Evolutionary conservation across 1,284 basidiomycete species (phyloP).

Genomic region (Trametes versicolor): DNA sequence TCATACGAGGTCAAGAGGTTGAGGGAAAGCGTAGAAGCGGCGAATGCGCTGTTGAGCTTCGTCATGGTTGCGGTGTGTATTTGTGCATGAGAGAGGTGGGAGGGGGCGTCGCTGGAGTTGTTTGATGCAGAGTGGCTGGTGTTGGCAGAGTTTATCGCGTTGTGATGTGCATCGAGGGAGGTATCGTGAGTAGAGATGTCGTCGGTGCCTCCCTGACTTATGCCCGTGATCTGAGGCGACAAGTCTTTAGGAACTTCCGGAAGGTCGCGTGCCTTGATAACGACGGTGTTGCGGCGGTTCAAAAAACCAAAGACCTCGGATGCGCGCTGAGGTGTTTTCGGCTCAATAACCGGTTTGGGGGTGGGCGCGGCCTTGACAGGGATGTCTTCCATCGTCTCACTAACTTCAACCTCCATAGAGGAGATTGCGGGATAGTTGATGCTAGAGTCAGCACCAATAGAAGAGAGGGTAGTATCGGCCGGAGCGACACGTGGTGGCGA

Average conservation of each 20-base stretch:
- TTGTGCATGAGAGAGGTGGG: slow-evolving; percentile 36
- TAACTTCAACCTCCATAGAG: slow-evolving; percentile 78
- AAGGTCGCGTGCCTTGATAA: slow-evolving; percentile 36
- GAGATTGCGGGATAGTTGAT: slow-evolving; percentile 62
- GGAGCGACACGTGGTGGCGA: slow-evolving; percentile 38
- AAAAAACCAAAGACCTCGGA: slow-evolving; percentile 77
- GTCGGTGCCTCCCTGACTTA: slow-evolving; percentile 11
- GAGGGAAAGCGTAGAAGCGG: slow-evolving; percentile 37
- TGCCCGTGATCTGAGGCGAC: slow-evolving; percentile 22
- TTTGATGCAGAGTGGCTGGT: slow-evolving; percentile 33
- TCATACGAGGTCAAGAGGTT: slow-evolving; percentile 29
- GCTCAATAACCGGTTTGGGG: slow-evolving; percentile 31
- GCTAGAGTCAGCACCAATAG: slow-evolving; percentile 57
- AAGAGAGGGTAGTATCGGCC: slow-evolving; percentile 50
- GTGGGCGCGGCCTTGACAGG: slow-evolving; percentile 22
- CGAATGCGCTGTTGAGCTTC: slow-evolving; percentile 35
- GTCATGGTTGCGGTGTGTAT: slow-evolving; percentile 41
- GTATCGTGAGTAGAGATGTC: slow-evolving; percentile 11
- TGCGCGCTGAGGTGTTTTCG: slow-evolving; percentile 66
- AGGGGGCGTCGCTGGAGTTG: slow-evolving; percentile 37
- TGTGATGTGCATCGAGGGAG: slow-evolving; percentile 23
- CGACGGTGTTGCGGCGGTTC: slow-evolving; percentile 46
- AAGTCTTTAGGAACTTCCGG: slow-evolving; percentile 19
- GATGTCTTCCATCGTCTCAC: slow-evolving; percentile 52
- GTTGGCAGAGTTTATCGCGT: slow-evolving; percentile 34